phyloP scores from a whole-genome alignment of 495 filamentous ascomycete species.

The Aspergillus bertholletiae region DNA sequence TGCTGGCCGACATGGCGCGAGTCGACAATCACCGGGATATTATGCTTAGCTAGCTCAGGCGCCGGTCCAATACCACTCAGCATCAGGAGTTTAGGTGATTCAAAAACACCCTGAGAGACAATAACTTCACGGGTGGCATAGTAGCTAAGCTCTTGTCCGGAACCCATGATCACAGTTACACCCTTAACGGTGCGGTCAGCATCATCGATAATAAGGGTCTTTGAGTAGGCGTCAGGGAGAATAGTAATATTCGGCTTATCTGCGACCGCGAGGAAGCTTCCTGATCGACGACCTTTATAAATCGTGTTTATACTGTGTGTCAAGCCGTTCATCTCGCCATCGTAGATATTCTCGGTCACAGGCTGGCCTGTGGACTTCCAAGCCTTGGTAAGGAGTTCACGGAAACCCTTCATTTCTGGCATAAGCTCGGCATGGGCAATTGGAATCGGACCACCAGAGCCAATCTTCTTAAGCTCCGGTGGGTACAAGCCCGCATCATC shows the following conservation, averaged over 20 bases:
- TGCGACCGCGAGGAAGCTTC: slow-evolving; percentile 47
- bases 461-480: slow-evolving; percentile 44
- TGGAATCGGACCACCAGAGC: slow-evolving; percentile 46
- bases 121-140: slow-evolving; percentile 46
- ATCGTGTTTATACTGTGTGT: slow-evolving; percentile 53
- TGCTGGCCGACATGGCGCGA: slow-evolving; percentile 53
- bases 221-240: slow-evolving; percentile 43
- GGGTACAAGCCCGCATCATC: slow-evolving; percentile 42
- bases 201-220: slow-evolving; percentile 53
- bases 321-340: slow-evolving; percentile 52
- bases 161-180: slow-evolving; percentile 52
- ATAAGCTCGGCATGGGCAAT: slow-evolving; percentile 55
- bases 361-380: slow-evolving; percentile 53
- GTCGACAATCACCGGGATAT: slow-evolving; percentile 44
- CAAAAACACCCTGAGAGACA: slow-evolving; percentile 40
- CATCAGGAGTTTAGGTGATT: slow-evolving; percentile 47
- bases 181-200: slow-evolving; percentile 33
- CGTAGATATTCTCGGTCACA: slow-evolving; percentile 52
- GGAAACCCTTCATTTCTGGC: slow-evolving; percentile 50
- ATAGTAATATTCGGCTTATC: slow-evolving; percentile 56
- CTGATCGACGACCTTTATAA: slow-evolving; percentile 54
- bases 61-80: slow-evolving; percentile 42
- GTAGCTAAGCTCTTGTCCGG: slow-evolving; percentile 15
- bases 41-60: slow-evolving; percentile 44
- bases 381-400: slow-evolving; percentile 51